Conservation (phyloP, 1,139 yeast species). For the Sugiyamaella neomexicana region DNA sequence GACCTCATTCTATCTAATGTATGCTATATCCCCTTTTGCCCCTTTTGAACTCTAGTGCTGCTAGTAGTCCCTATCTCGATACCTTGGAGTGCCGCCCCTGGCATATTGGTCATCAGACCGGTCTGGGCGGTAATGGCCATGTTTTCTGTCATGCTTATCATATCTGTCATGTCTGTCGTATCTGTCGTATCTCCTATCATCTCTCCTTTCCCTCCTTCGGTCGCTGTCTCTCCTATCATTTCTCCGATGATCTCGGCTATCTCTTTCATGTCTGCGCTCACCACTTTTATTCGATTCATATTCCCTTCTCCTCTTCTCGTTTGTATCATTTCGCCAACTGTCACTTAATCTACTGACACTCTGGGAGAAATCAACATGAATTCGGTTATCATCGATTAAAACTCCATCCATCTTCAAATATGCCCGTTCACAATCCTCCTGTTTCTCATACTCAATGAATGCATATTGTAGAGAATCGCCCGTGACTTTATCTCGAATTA, state of each 20-base stretch:
- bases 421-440: constrained; percentile 57
- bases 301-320: constrained; percentile 21
- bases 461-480: constrained; percentile 60
- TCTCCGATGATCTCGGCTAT: constrained; percentile 14
- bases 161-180: constrained; percentile 17
- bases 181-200: constrained; percentile 13
- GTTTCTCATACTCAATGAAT: constrained; percentile 55
- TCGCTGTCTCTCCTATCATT: constrained; percentile 13
- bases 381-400: constrained; percentile 61
- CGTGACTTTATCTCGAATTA: constrained; percentile 49
- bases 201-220: constrained; percentile 14
- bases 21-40: background rate
- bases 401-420: constrained; percentile 60
- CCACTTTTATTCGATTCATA: constrained; percentile 20
- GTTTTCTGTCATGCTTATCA: constrained; percentile 15
- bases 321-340: constrained; percentile 27
- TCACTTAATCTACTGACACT: constrained; percentile 41
- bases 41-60: background rate
- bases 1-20: constrained; percentile 12
- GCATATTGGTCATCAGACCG: background rate
- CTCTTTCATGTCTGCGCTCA: constrained; percentile 12
- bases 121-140: background rate
- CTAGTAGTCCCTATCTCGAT: constrained; percentile 1
- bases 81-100: background rate
- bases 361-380: constrained; percentile 70